Base-by-base conservation (phyloP, 2,329 filamentous ascomycete species). In the Aspergillus neoniger region DNA sequence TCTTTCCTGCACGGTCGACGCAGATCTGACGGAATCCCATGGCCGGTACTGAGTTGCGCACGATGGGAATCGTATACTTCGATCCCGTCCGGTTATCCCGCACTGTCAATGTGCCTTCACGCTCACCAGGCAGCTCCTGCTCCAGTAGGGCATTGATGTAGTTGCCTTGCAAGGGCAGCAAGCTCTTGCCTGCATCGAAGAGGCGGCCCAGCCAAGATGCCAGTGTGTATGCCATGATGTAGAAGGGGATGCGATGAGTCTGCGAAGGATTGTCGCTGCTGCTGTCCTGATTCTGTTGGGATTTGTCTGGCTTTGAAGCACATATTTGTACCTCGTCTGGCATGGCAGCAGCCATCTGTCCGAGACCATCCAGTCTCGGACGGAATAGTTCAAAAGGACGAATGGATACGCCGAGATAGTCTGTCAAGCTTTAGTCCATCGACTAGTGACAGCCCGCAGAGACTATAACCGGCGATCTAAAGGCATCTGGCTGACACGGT, bases 81-180 rank as follows among this genome's bases (percentile, higher is more conserved):
- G 23, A 28, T 5, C 36, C 38, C 2, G 52, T 55, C 5, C 52
- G 52, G 9, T 43, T 44, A n/a, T 55, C 52, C 5, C 23, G 23
- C 38, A 55, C 52, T 23, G 52, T 55, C n/a, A 55, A 39, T 14
- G 32, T 55, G 38, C 39, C 52, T 28, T 50, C 47, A 32, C 47
- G 47, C 28, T 50, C 47, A 7, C 47, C 47, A 9, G 47, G 23
- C 25, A 50, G 9, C 5, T 50, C 47, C 15, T 50, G 23, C 25
- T 50, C 47, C 15, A 50, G 23, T 10, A 50, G 9, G 47, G 47
- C 23, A 5, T 50, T 50, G 47, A 50, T 50, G 47, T 50, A 50
- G 25, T 50, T 50, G 15, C 47, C 25, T 7, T 50, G 47, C 9
- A 50, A n/a, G 4, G 47, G 47, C 25, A 50, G 25, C 25, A 50